phyloP scores from a whole-genome alignment of 2,329 filamentous ascomycete species.

The Exophiala mesophila region DNA sequence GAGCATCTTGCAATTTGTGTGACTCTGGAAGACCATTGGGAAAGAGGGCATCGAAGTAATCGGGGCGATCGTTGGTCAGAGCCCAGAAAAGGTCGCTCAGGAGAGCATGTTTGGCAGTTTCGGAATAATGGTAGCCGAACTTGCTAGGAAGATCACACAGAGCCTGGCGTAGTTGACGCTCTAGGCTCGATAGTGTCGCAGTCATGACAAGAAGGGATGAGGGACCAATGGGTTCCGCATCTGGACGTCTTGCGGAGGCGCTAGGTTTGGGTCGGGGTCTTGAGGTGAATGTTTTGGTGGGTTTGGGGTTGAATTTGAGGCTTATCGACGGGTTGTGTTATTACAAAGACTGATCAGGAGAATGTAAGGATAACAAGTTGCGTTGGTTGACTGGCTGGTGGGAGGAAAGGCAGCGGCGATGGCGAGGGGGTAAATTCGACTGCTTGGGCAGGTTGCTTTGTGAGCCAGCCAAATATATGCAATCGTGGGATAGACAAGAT shows the following conservation, averaged over 20 bases:
- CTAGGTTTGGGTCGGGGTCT: too few relatives aligned
- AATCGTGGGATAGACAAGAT: too few relatives aligned
- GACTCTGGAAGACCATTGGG: slow-evolving; percentile 63
- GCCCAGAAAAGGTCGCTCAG: slow-evolving; percentile 80
- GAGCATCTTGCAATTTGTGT: slow-evolving; percentile 78
- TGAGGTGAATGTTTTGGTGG: too few relatives aligned
- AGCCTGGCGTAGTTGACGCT: slow-evolving; percentile 77
- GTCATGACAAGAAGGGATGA: slow-evolving; percentile 9
- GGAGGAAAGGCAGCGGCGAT: too few relatives aligned
- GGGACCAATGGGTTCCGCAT: slow-evolving; percentile 7
- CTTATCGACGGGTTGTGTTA: too few relatives aligned
- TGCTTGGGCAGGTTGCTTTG: too few relatives aligned
- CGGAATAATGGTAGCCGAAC: slow-evolving; percentile 70
- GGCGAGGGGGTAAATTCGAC: too few relatives aligned
- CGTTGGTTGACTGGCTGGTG: too few relatives aligned
- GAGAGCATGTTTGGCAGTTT: slow-evolving; percentile 66
- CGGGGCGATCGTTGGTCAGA: slow-evolving; percentile 67
- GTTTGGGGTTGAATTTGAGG: too few relatives aligned
- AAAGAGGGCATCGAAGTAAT: slow-evolving; percentile 76
- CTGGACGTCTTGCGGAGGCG: slow-evolving; percentile 5
- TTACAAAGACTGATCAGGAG: too few relatives aligned
- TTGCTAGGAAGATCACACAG: slow-evolving; percentile 71
- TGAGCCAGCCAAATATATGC: too few relatives aligned
- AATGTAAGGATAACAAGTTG: too few relatives aligned
- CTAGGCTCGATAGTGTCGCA: slow-evolving; percentile 51